Evolutionary conservation across 768 basidiomycete species (phyloP).

Genomic region (Paxillus involutus): DNA sequence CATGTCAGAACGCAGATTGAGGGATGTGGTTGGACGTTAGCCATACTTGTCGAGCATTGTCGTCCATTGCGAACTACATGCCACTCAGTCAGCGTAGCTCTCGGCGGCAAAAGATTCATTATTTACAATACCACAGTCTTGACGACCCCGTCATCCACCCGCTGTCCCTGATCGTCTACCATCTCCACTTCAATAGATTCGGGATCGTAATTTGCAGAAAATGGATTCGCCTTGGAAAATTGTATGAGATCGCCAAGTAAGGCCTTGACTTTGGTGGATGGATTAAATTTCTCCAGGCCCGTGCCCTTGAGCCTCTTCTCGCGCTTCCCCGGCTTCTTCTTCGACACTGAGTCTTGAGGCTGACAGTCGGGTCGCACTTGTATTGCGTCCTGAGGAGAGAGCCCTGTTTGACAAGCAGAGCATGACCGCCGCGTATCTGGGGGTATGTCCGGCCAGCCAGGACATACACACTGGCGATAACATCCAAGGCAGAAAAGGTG

Average conservation of each 20-base stretch:
- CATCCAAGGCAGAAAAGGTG: constrained; percentile 90
- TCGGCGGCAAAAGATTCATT: constrained; percentile 8
- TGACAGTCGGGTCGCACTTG: constrained; percentile 70
- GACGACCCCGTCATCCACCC: constrained; percentile 64
- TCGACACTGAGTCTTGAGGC: constrained; percentile 40
- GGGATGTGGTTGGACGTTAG: not conserved
- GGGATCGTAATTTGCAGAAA: constrained; percentile 86
- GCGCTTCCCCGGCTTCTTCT: constrained; percentile 64
- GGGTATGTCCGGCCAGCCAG: constrained; percentile 76
- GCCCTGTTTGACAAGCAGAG: constrained; percentile 70
- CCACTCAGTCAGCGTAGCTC: constrained; percentile 11
- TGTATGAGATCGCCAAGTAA: constrained; percentile 77
- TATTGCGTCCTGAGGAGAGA: constrained; percentile 73
- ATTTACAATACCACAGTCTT: constrained; percentile 97
- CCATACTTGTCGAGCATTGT: constrained; percentile 87
- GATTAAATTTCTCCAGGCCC: constrained; percentile 55
- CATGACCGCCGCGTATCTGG: constrained; percentile 63
- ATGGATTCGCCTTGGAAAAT: constrained; percentile 82
- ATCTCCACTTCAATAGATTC: constrained; percentile 70
- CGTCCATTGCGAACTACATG: constrained; percentile 86
- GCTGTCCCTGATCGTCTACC: constrained; percentile 72
- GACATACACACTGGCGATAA: constrained; percentile 76
- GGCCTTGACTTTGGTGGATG: constrained; percentile 88
- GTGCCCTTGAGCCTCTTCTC: constrained; percentile 65
- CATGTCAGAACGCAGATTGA: constrained; percentile 1